A percentile compares a stretch with the other conserved stretches of the same genome.
Conservation (phyloP, 148 eudicot genomes). For the Rhododendron simsii region DNA sequence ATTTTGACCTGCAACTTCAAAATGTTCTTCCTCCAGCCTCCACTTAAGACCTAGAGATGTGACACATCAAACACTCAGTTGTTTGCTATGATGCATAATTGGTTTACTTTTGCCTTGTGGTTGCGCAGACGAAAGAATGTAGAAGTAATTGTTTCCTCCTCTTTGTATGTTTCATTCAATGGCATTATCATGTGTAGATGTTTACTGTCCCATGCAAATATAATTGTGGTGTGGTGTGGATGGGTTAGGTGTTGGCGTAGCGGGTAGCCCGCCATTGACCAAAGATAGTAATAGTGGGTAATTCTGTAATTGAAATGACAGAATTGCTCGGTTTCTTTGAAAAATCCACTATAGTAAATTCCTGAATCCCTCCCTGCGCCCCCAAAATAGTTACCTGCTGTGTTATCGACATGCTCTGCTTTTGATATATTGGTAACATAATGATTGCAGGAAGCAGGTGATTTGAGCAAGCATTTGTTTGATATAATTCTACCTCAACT, state of each 20-base stretch:
- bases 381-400: background rate
- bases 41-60: constrained; percentile 52
- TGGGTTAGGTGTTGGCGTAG: background rate
- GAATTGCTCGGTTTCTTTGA: background rate
- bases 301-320: background rate
- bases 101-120: background rate
- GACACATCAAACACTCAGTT: background rate
- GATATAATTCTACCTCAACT: background rate
- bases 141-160: background rate
- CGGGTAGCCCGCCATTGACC: background rate
- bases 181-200: background rate
- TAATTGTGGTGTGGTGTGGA: background rate
- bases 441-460: background rate
- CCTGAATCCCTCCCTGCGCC: background rate
- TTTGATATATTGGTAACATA: background rate
- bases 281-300: background rate
- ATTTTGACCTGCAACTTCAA: constrained; percentile 66
- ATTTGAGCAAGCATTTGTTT: background rate
- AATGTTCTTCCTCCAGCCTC: constrained; percentile 54
- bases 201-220: background rate
- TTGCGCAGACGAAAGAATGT: background rate
- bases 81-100: background rate
- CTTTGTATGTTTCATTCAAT: background rate
- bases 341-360: background rate
- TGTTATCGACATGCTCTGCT: background rate